A percentile compares a stretch with the other conserved stretches of the same genome.
Evolutionary conservation across 2,329 filamentous ascomycete species (phyloP).

Genomic region (Pseudogymnoascus sp.): DNA sequence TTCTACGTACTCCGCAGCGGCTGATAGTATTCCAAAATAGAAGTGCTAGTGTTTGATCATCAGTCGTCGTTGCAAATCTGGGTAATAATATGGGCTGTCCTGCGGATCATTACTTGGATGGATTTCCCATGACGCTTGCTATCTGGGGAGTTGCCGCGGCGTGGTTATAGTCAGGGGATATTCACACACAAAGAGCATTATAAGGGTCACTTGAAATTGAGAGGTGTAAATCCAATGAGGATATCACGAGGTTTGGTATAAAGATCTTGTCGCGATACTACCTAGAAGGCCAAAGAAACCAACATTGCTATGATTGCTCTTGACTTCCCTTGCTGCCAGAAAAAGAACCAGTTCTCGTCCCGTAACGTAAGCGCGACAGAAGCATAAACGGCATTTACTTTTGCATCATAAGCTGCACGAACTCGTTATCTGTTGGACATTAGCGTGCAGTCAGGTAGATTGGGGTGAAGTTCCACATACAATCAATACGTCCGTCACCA

Average conservation of each 20-base stretch:
- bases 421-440: conserved; percentile 65
- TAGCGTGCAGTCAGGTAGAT: neutral
- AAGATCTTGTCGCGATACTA: conserved; percentile 6
- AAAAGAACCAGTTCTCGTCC: conserved; percentile 5
- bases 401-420: conserved; percentile 94
- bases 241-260: conserved; percentile 8
- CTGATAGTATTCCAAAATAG: neutral
- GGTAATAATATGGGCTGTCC: neutral
- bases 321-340: conserved; percentile 3
- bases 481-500: conserved; percentile 81
- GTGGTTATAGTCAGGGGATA: neutral
- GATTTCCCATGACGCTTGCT: neutral
- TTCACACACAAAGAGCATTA: neutral
- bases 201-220: neutral
- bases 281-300: conserved; percentile 6
- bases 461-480: conserved; percentile 41
- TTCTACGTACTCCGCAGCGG: neutral
- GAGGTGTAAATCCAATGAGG: neutral
- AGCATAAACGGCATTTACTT: conserved; percentile 47
- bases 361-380: neutral
- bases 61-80: neutral
- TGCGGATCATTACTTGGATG: neutral
- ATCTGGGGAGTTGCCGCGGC: neutral
- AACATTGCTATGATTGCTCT: conserved; percentile 6
- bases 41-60: neutral